Base-by-base conservation (phyloP, 2,329 filamentous ascomycete species). In the Epichloe sp. region DNA sequence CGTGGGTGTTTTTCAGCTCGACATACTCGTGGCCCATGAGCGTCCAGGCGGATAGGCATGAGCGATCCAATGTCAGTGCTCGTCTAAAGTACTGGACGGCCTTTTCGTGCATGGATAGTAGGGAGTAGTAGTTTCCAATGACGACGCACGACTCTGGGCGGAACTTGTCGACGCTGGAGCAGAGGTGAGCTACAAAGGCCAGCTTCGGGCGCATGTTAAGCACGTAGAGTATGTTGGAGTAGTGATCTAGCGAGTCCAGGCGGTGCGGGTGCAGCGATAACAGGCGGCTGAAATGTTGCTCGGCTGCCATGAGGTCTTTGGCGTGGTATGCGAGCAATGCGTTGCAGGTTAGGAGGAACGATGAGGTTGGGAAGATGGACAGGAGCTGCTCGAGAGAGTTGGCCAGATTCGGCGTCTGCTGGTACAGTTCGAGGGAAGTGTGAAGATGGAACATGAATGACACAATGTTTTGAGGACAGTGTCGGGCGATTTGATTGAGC, bases 1-100 rank as follows among this genome's bases (percentile, higher is more conserved):
- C 91, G 61, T 98, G 93, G 0, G 91, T 97, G 64, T 98, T 98
- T 63, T 97, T 98, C 68, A 98, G 82, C 67, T 98, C 93, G 50
- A 97, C 89, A 60, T 96, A 98, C 66, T 98, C 93, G 66, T 98
- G 93, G 1, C 93, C 93, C 91, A 98, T 97, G 1, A 98, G 75
- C 0, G 93, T 98, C 93, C 93, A 98, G 2, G 93, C 93, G 0
- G 89, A 94, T 15, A 96, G 77, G 64, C 93, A 98, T 26, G 83
- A 85, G 10, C 91, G 83, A 63, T 98, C 93, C 0, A 98, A 75
- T 0, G 88, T 94, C 19, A 98, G 71, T 0, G 93, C 93, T 21
- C 93, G 84, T 3, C 93, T 85, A 72, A 98, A 98, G 68, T 97
- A 97, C 70, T 96, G 89, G 49, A 98, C 90, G 0, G 93, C 91